Base-by-base conservation (phyloP, 2,329 filamentous ascomycete species). In the Fusarium cyanostomum region DNA sequence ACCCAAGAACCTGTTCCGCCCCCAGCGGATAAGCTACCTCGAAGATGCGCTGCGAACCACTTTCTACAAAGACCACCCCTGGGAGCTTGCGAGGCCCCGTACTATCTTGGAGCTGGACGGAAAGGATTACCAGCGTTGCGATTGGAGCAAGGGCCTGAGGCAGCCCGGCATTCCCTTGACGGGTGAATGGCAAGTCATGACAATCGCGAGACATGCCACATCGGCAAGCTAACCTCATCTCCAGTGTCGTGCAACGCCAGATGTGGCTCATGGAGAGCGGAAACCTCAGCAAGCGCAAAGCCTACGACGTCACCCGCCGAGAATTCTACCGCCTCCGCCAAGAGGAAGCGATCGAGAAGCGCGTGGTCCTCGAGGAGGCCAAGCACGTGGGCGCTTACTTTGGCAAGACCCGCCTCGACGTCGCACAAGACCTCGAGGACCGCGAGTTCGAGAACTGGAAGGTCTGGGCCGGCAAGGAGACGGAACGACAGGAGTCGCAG, bases 31-130 rank as follows among this genome's bases (percentile, higher is more conserved):
- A 64, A 80, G 80, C 51, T 97, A 95, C 75, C 86, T 90, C 59
- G 95, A 99, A 76, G 95, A 99, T 78, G 78, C 80, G 59, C 82
- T 99, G 72, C 89, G 95, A 64, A 82, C 79, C 67, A 86, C 89
- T 26, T 99, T 98, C 80, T 99, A 92, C 81, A 87, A 84, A 72
- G 94, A 99, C 76, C 95, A 99, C 75, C 95, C 95, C 6, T 99
- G 95, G 95, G 95, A 99, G 79, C 81, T 99, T 73, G 95, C 95
- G 15, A 85, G 94, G 62, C 95, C 95, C 52, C 85, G 92, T 68
- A 83, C 97, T 56, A 82, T 99, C 42, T 80, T 98, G 9, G 95
- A 99, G 79, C 82, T 88, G 68, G 90, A 94, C 71, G 95, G 95
- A 50, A 91, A 90, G 73, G 94, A 99, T 73, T 82, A 86, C 48